Evolutionary conservation across 192 early-diverging fungal genomes (phyloP), one percentile per base, ranked within the genome.

Genomic region (Geranomyces michiganensis): DNA sequence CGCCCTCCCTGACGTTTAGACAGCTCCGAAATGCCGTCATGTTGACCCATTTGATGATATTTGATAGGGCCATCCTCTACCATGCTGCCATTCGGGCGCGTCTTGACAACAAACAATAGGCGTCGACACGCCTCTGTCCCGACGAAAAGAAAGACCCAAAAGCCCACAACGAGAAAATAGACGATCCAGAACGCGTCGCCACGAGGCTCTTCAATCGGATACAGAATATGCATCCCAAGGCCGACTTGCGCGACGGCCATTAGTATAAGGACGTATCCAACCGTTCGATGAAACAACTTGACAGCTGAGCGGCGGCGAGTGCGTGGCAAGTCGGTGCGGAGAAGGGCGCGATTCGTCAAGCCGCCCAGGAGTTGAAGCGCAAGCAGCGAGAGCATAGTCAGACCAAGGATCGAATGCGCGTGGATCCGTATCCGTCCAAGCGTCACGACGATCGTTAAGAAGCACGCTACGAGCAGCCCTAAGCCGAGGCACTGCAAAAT

Each of bases 201-300:
- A 31, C 78, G 74, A 8, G 72, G 67, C 19, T 82, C 78, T 10
- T 32, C 36, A 24, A 27, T 47, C 19, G 81, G 81, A 62, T 74
- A 82, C 44, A 82, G 41, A 44, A 56, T 79, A n/a, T 78, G 24
- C 46, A 82, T 15, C 22, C 81, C 81, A 9, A 80, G 60, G 1
- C 29, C 75, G 45, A 75, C 70, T 55, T 83, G 78, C 30, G 67
- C 76, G 21, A 69, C 33, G 29, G 76, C 22, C 17, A 65, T 45
- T 0, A 70, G 27, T n/a, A 80, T 4, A 8, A 75, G 43, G 13
- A 63, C 26, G 10, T 26, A 19, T 22, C 73, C 76, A 19, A 75
- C 14, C 14, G 32, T 27, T 22, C 64, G 19, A 51, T 75, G 75
- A 29, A 55, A 17, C 0, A 59, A 26, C 24, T 31, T 55, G 31